Evolutionary conservation across 148 eudicot species (phyloP).

Genomic region (Dysphania ambrosioides): DNA sequence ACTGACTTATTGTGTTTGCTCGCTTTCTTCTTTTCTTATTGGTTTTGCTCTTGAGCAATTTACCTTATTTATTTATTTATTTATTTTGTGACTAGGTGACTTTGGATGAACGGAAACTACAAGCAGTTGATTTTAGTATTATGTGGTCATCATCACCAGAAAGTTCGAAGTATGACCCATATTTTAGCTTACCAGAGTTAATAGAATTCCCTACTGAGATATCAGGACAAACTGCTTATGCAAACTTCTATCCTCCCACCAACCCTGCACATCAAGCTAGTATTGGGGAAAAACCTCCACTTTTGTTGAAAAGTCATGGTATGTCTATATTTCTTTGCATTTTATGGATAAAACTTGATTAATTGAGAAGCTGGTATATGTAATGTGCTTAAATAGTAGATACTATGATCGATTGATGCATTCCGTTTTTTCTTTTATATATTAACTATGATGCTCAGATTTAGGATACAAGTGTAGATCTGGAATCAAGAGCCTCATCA

Average conservation of each 20-base stretch:
- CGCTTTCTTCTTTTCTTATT: background rate
- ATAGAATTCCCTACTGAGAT: constrained; percentile 88
- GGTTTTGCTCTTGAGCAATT: too few relatives aligned
- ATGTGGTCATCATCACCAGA: constrained; percentile 81
- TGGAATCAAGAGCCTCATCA: background rate
- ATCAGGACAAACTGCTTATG: constrained; percentile 80
- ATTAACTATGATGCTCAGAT: background rate
- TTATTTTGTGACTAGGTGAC: constrained; percentile 45
- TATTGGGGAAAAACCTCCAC: constrained; percentile 78
- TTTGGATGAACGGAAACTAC: constrained; percentile 51
- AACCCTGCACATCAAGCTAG: constrained; percentile 64
- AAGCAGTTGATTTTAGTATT: constrained; percentile 54
- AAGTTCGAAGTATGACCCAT: constrained; percentile 51
- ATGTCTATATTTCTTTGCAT: constrained; percentile 10
- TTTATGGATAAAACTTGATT: background rate
- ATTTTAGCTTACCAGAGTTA: constrained; percentile 75
- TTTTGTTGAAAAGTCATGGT: constrained; percentile 88
- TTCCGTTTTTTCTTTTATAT: background rate
- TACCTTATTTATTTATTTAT: too few relatives aligned
- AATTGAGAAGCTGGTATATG: background rate
- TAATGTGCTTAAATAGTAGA: background rate
- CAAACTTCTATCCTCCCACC: constrained; percentile 84
- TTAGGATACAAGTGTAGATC: background rate
- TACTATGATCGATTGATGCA: background rate
- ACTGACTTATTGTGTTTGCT: too few relatives aligned